Evolutionary conservation across 1,139 yeast species (phyloP).

Genomic region (Yamadazyma songkhlaensis): DNA sequence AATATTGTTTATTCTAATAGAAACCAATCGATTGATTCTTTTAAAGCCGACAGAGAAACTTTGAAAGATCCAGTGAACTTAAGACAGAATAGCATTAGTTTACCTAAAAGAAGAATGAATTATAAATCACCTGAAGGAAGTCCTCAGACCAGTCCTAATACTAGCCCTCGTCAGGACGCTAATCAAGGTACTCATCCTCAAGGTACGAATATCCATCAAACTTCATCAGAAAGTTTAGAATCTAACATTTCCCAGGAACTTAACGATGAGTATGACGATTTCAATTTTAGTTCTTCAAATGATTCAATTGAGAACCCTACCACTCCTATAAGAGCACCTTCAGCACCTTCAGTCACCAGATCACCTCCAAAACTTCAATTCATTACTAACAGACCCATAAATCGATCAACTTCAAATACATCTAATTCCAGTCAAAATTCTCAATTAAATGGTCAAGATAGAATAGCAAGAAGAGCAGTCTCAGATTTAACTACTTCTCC

Average conservation of each 20-base stretch:
- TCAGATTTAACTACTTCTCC: constrained; percentile 12
- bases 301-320: constrained; percentile 7
- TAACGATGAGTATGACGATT: constrained; percentile 15
- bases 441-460: constrained; percentile 7
- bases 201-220: too few relatives aligned
- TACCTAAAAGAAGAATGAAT: not conserved
- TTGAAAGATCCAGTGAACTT: constrained; percentile 3
- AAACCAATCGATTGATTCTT: constrained; percentile 27
- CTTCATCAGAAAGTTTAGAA: not conserved
- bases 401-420: constrained; percentile 1
- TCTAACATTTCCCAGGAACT: not conserved
- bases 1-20: constrained; percentile 17
- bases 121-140: not conserved
- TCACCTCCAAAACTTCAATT: constrained; percentile 2
- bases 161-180: too few relatives aligned
- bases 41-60: constrained; percentile 25
- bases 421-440: not conserved
- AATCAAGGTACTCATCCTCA: too few relatives aligned
- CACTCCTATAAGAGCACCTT: constrained; percentile 14
- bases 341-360: constrained; percentile 11
- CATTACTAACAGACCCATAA: constrained; percentile 1
- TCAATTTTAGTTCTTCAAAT: constrained; percentile 14
- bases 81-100: not conserved
- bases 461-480: constrained; percentile 10
- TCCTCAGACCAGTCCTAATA: not conserved